A percentile compares a stretch with the other conserved stretches of the same genome.
Conservation (phyloP, 2,329 filamentous ascomycete species). For the Cladosporium sp. region DNA sequence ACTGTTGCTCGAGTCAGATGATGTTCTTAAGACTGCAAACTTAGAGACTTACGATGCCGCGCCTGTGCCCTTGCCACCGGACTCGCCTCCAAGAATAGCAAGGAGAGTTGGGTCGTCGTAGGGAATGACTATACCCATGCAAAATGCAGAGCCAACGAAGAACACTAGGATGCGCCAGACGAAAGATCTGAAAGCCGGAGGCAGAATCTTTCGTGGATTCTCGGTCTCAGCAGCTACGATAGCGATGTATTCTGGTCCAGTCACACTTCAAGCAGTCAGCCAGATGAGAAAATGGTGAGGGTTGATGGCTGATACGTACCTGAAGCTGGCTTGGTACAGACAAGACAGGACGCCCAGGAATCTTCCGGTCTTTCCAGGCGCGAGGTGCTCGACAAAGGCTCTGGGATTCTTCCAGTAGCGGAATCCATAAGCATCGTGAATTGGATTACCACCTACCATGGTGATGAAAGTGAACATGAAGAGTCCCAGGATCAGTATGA, state of each 20-base stretch:
- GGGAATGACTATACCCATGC: slow-evolving; percentile 19
- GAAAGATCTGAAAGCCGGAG: not conserved
- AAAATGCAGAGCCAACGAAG: slow-evolving; percentile 19
- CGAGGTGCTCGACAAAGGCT: slow-evolving; percentile 17
- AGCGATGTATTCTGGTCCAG: slow-evolving; percentile 3
- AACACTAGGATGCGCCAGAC: slow-evolving; percentile 13
- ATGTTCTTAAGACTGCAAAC: slow-evolving; percentile 32
- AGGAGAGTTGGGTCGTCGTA: slow-evolving; percentile 27
- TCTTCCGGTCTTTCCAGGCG: slow-evolving; percentile 8
- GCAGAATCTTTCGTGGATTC: not conserved
- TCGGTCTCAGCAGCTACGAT: slow-evolving; percentile 8
- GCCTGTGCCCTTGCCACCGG: slow-evolving; percentile 30
- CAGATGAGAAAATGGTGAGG: not conserved
- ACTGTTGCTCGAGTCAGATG: not conserved
- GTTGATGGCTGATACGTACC: slow-evolving; percentile 36
- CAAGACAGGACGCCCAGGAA: slow-evolving; percentile 57
- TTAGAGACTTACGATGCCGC: slow-evolving; percentile 1
- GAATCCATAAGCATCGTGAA: slow-evolving; percentile 39
- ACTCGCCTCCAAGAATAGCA: slow-evolving; percentile 25
- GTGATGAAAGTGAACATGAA: slow-evolving; percentile 32
- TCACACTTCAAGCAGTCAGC: not conserved
- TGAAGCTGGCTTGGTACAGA: slow-evolving; percentile 66
- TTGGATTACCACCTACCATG: slow-evolving; percentile 31
- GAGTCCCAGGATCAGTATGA: slow-evolving; percentile 28
- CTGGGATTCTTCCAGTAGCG: slow-evolving; percentile 37